phyloP scores from a whole-genome alignment of 2,329 filamentous ascomycete genomes.

The Epichloe hybrida region DNA sequence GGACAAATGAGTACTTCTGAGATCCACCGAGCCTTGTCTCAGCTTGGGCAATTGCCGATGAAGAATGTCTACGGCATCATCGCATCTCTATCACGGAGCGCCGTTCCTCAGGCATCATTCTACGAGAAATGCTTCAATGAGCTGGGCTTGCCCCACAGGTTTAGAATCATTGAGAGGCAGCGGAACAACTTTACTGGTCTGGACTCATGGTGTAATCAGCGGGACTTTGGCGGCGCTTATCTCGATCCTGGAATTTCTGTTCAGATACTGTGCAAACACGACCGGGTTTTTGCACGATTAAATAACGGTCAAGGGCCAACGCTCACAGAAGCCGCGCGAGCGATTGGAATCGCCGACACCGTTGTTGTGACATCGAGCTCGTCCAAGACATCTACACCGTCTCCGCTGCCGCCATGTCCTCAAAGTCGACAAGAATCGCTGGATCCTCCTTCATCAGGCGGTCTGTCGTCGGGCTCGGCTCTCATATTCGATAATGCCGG shows the following conservation, averaged over 20 bases:
- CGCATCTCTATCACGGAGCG: constrained; percentile 47
- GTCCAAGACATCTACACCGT: constrained; percentile 28
- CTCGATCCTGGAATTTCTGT: constrained; percentile 58
- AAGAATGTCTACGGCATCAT: constrained; percentile 72
- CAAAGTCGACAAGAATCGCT: constrained; percentile 18
- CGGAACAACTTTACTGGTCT: constrained; percentile 51
- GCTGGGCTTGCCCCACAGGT: constrained; percentile 73
- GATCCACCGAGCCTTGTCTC: constrained; percentile 66
- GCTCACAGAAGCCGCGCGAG: constrained; percentile 61
- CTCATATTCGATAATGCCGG: constrained; percentile 71
- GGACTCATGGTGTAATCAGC: constrained; percentile 58
- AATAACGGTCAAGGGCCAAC: constrained; percentile 39
- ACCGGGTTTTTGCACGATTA: constrained; percentile 35
- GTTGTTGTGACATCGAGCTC: constrained; percentile 48
- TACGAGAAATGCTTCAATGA: constrained; percentile 77
- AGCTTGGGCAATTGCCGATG: constrained; percentile 68
- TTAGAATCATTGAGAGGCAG: constrained; percentile 60
- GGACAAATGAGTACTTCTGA: constrained; percentile 77
- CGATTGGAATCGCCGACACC: constrained; percentile 72
- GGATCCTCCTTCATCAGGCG: constrained; percentile 14
- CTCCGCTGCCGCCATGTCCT: constrained; percentile 36
- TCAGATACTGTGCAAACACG: constrained; percentile 44
- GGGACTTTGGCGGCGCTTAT: constrained; percentile 70
- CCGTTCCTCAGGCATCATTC: constrained; percentile 65
- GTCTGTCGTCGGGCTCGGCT: constrained; percentile 33